Evolutionary conservation across 2,329 filamentous ascomycete genomes (phyloP), one percentile per base, ranked within the genome.

Genomic region (Magnaporthiopsis rhizophila): DNA sequence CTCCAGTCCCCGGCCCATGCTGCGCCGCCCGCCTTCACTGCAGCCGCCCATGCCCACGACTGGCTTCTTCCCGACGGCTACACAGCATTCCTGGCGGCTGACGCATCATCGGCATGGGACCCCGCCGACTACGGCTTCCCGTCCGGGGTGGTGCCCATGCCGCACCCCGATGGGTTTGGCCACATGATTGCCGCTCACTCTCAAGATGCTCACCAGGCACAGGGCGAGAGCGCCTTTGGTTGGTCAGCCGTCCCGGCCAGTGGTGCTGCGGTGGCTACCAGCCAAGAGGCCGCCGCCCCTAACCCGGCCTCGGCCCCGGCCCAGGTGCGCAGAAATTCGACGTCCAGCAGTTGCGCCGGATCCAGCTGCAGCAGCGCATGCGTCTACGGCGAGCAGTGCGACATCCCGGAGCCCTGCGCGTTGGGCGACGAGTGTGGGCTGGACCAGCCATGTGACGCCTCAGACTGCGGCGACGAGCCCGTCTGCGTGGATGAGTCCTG

Each of bases 401-500:
- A 38, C 11, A 58, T 50, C 36, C 26, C 26, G 12, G 57, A 58
- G 57, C 62, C 62, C 9, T 63, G 62, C 34, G 62, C 45, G 30
- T 53, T 63, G 2, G 62, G 62, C 21, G 62, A 63, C 18, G 21
- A 58, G 15, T 63, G 62, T 6, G 62, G 26, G 26, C 50, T 61
- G 21, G 68, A 66, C 11, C 63, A 66, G 28, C 67, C 68, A 8
- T 70, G 69, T 64, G 65, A 68, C 32, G 67, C 67, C n/a, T 34
- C 64, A 3, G 61, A 59, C 64, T 71, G 69, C 62, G 61, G 62
- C 7, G 64, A 68, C 13, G 64, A 68, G 56, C 64, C 65, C 3
- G 62, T 57, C 12, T 71, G 69, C 50, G 66, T 68, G 53, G 68
- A 69, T 36, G 66, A 69, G 58, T 64, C 18, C 61, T 70, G 69